Percentiles rank a stretch among this genome's conserved stretches.
Evolutionary conservation across 2,329 filamentous ascomycete species (phyloP).

Genomic region (Hymenoscyphus linearis): DNA sequence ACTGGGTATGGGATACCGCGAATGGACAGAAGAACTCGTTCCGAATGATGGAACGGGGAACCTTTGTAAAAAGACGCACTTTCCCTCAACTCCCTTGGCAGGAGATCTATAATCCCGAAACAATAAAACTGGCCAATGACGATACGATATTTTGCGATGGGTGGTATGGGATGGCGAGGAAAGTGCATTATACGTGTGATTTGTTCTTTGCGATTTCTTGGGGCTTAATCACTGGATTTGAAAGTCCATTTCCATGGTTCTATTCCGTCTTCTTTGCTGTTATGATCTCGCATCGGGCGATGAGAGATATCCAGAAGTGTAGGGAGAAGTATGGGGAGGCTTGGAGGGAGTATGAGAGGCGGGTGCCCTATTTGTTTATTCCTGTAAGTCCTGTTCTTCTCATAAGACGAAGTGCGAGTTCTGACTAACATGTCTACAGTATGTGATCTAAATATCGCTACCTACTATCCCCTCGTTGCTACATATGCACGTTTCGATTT

Average conservation of each 20-base stretch:
- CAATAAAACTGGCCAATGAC: constrained; percentile 66
- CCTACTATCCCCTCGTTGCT: too few relatives aligned
- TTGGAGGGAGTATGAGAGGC: constrained; percentile 72
- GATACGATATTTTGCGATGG: constrained; percentile 78
- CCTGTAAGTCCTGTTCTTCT: constrained; percentile 41
- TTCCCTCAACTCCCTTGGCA: constrained; percentile 93
- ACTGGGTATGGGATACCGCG: constrained; percentile 88
- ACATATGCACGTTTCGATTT: too few relatives aligned
- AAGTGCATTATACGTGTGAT: constrained; percentile 72
- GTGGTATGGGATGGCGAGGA: constrained; percentile 77
- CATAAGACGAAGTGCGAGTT: too few relatives aligned
- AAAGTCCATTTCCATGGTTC: constrained; percentile 80
- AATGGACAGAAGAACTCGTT: constrained; percentile 95
- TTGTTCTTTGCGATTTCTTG: constrained; percentile 68
- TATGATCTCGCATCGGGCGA: constrained; percentile 74
- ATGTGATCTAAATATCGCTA: too few relatives aligned
- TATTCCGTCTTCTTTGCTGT: constrained; percentile 72
- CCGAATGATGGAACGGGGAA: constrained; percentile 72
- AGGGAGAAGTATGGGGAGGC: constrained; percentile 72
- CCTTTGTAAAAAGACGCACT: constrained; percentile 63
- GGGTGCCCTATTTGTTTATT: constrained; percentile 77
- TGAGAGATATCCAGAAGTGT: constrained; percentile 68
- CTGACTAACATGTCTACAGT: too few relatives aligned
- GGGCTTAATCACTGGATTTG: constrained; percentile 72
- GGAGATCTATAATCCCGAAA: constrained; percentile 72